Evolutionary conservation across 495 filamentous ascomycete genomes (phyloP).

Genomic region (Pyrenopolyporus hunteri): DNA sequence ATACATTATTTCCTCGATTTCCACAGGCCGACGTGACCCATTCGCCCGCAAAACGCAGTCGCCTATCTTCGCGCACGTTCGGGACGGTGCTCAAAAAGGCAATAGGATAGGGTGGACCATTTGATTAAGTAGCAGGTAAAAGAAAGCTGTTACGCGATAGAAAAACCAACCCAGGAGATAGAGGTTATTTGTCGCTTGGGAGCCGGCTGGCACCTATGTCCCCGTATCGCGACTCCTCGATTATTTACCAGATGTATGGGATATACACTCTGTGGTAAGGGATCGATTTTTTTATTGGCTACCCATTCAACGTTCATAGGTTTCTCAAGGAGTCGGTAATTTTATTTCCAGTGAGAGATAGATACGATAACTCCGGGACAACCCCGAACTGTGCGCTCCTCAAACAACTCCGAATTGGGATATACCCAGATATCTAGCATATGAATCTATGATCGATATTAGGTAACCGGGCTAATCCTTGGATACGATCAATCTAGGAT

Average conservation of each 20-base stretch:
- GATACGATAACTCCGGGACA: no score
- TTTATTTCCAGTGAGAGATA: no score
- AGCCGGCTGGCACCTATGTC: slow-evolving; percentile 22
- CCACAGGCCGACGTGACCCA: slow-evolving; percentile 5
- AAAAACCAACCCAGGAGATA: slow-evolving; percentile 14
- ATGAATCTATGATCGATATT: neutral
- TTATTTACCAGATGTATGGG: slow-evolving; percentile 7
- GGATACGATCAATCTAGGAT: slow-evolving; percentile 17
- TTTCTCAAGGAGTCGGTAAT: no score
- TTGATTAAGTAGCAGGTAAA: neutral
- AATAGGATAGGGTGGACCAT: slow-evolving; percentile 7
- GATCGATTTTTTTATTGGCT: no score
- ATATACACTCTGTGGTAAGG: no score
- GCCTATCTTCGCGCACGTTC: slow-evolving; percentile 1
- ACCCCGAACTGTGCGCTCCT: no score
- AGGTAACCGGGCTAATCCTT: slow-evolving; percentile 19
- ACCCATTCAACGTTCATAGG: no score
- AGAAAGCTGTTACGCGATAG: slow-evolving; percentile 23
- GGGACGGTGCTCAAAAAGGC: slow-evolving; percentile 6
- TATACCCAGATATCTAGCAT: no score
- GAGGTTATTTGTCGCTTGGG: slow-evolving; percentile 5
- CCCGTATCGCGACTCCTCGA: slow-evolving; percentile 2
- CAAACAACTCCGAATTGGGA: no score
- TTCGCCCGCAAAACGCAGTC: slow-evolving; percentile 3
- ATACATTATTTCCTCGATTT: slow-evolving; percentile 19